Base-by-base conservation (phyloP, 768 basidiomycete genomes). In the Suillus discolor region DNA sequence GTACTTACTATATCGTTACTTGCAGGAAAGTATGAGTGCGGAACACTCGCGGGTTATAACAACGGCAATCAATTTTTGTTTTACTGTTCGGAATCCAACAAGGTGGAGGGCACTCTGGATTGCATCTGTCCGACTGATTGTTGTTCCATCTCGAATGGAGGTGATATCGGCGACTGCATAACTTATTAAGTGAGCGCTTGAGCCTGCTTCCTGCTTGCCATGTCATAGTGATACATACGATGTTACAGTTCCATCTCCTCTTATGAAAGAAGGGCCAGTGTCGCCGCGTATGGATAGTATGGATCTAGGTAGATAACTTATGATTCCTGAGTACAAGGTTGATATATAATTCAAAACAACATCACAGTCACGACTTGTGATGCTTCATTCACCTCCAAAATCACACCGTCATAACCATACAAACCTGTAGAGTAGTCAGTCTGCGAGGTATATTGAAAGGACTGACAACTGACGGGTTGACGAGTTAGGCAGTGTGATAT, bases 321-420 rank as follows among this genome's bases (percentile, higher is more conserved):
- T 25, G 53, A 34, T 53, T n/a, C 23, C 31, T 59, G 12, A 45
- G 53, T 51, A n/a, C 38, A 45, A 11, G 12, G 41, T 31, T 16
- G 25, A 41, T 31, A 36, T 63, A 31, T 15, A 34, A 12, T 49
- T 84, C 71, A 90, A 75, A 92, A 91, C 54, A 93, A 74, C 71
- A 82, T 89, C 12, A 94, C 88, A 38, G 89, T 81, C 20, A 90
- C 85, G 34, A 95, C 89, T 70, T 93, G 91, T 3, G 90, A 92
- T 25, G 87, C 82, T 68, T 92, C 90, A 13, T 90, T 87, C 15
- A 90, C 89, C 71, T 95, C 94, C 36, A 94, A 75, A 60, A 94
- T 87, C 51, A 93, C 85, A 28, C 94, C 93, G 66, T 93, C 89
- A 71, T 92, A 94, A 38, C 93, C 92, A 66, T 91, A 81, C 23